Evolutionary conservation across 1,139 yeast species (phyloP), one percentile per base, ranked within the genome.

Genomic region (Zygotorulaspora mrakii): DNA sequence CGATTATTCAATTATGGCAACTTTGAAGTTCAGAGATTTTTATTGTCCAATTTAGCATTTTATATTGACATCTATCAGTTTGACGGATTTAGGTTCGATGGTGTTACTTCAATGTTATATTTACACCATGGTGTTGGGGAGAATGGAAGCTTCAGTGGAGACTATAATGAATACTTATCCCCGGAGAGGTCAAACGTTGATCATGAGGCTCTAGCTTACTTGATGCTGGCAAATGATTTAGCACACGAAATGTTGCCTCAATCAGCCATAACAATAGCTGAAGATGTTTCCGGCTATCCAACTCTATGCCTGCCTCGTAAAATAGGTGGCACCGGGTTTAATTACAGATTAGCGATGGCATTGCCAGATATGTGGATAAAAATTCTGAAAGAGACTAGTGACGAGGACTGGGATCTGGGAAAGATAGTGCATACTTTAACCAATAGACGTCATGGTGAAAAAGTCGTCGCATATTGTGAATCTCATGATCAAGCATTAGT

Each of bases 321-420:
- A 0, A 62, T 69, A 24, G 97, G 97, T 37, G 98, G 98, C 39
- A 79, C 85, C 50, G 98, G 96, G 0, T 91, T 89, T 57, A 94
- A 89, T 60, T 91, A 89, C 62, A 73, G 97, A 50, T 70, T 91
- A 43, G 94, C 95, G 2, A 91, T 91, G 98, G 97, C 97, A 1
- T 73, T 91, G 46, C 98, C 98, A 4, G 98, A 91, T 64, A 89
- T 89, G 97, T 91, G 98, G 97, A 91, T 91, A 66, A 91, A 91
- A 64, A 67, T 88, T 37, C 67, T 91, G 53, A 91, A 91, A 61
- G 96, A 89, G 59, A 69, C 74, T 48, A 58, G 67, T 26, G 98
- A 91, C 61, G 96, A 89, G 48, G 83, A 87, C 40, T 91, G 98
- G 98, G 88, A 89, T 56, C 64, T 91, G 68, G 89, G 83, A 23